A percentile compares a stretch with the other conserved stretches of the same genome.
Evolutionary conservation across 192 early-diverging fungal genomes (phyloP).

Genomic region (Rhizophagus prolifer): DNA sequence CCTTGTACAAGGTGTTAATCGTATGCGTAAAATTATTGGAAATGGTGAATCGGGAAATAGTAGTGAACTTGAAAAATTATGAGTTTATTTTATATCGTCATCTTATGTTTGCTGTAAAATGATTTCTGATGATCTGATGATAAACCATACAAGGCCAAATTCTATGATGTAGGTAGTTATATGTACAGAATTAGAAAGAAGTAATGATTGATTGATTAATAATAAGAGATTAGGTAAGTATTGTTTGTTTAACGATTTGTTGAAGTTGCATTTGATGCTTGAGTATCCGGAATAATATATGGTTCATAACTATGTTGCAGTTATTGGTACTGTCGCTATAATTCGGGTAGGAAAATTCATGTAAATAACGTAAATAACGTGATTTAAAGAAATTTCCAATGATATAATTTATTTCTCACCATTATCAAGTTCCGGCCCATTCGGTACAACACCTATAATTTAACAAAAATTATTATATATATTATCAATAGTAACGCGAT

Average conservation of each 20-base stretch:
- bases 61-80: not conserved
- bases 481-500: not conserved
- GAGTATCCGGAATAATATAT: not conserved
- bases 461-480: not conserved
- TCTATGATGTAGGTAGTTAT: not conserved
- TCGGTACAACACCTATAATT: conserved; percentile 36
- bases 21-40: not conserved
- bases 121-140: no score
- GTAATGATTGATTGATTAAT: no score
- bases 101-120: no score
- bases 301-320: not conserved
- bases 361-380: no score
- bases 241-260: not conserved
- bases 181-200: not conserved
- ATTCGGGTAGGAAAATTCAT: not conserved
- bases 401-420: not conserved
- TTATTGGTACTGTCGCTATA: not conserved
- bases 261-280: not conserved
- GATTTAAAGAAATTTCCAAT: no score
- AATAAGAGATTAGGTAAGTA: not conserved
- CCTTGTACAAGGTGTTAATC: conserved; percentile 8
- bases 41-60: not conserved
- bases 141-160: not conserved
- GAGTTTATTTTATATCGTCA: not conserved
- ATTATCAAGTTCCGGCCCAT: conserved; percentile 37